These are phyloP conservation scores for Ophiostoma sp. DNA, from an alignment of 2,329 filamentous ascomycete species.

Conservation along the genomic window DNA sequence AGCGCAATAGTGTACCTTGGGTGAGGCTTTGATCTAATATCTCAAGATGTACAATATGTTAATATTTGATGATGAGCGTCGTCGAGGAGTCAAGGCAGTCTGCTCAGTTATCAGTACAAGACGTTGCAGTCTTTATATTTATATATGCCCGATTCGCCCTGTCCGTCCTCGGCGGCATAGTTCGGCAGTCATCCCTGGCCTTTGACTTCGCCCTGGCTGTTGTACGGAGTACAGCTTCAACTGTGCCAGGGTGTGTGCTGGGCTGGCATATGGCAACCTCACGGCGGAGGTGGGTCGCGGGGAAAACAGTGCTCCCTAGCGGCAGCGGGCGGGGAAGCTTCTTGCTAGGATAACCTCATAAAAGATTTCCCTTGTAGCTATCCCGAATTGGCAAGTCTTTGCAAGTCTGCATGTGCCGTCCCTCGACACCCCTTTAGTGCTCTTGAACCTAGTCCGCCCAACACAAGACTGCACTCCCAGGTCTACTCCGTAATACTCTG, in stretches of 20 bases:
- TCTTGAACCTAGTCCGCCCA: too few relatives aligned
- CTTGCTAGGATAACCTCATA: neutral
- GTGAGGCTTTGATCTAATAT: neutral
- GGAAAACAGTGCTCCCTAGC: constrained; percentile 13
- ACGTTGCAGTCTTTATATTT: neutral
- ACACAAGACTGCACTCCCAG: neutral
- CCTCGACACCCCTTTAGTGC: too few relatives aligned
- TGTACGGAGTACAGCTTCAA: neutral
- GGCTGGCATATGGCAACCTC: neutral
- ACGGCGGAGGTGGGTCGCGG: constrained; percentile 5
- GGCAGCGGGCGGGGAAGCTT: constrained; percentile 1
- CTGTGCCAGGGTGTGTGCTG: neutral
- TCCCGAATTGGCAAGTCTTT: constrained; percentile 3
- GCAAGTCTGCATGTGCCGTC: neutral
- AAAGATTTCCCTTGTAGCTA: neutral
- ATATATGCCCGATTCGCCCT: neutral
- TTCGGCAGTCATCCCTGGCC: constrained; percentile 8
- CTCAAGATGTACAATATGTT: neutral
- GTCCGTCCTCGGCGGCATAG: neutral
- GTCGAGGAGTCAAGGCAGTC: neutral
- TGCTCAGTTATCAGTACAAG: neutral
- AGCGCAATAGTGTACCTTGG: neutral
- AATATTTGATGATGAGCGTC: neutral
- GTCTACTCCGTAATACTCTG: too few relatives aligned
- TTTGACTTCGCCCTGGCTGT: neutral